Conservation (phyloP, 441 rosid species). For the Jatropha multifida region DNA sequence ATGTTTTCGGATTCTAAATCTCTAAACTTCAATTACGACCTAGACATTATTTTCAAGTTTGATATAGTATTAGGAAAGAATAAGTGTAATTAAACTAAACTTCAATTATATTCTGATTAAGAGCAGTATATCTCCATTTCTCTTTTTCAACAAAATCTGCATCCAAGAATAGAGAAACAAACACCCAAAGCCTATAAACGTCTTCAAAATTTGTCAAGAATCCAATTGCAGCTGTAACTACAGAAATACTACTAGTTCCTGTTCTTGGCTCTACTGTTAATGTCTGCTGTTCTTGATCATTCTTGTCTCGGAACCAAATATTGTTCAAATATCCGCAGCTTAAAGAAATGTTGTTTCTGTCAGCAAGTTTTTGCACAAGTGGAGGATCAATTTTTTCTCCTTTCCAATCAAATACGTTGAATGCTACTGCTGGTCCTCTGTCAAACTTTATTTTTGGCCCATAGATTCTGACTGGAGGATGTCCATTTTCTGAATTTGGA, state of each 20-base stretch:
- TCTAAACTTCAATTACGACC: too few species aligned
- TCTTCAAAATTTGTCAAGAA: constrained; percentile 80
- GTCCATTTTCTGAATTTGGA: constrained; percentile 51
- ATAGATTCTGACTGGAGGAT: constrained; percentile 54
- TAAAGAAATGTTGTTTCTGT: constrained; percentile 56
- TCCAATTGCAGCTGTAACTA: constrained; percentile 65
- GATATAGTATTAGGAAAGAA: background rate
- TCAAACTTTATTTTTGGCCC: constrained; percentile 59
- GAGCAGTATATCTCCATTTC: constrained; percentile 78
- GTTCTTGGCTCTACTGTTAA: constrained; percentile 28
- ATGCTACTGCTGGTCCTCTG: constrained; percentile 77
- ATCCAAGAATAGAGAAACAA: constrained; percentile 78
- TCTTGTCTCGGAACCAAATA: constrained; percentile 40
- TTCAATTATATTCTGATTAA: constrained; percentile 61
- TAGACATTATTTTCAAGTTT: too few species aligned
- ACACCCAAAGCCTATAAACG: constrained; percentile 70
- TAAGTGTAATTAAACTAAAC: constrained; percentile 29
- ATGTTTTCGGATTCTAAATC: too few species aligned
- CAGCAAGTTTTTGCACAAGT: constrained; percentile 81
- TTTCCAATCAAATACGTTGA: constrained; percentile 86
- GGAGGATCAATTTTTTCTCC: constrained; percentile 67
- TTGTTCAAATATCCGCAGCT: constrained; percentile 52
- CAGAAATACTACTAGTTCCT: constrained; percentile 37
- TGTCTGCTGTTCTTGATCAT: constrained; percentile 38
- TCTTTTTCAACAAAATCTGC: constrained; percentile 96